phyloP scores from a whole-genome alignment of 805 yeast species.

The Blastobotrys robertii region DNA sequence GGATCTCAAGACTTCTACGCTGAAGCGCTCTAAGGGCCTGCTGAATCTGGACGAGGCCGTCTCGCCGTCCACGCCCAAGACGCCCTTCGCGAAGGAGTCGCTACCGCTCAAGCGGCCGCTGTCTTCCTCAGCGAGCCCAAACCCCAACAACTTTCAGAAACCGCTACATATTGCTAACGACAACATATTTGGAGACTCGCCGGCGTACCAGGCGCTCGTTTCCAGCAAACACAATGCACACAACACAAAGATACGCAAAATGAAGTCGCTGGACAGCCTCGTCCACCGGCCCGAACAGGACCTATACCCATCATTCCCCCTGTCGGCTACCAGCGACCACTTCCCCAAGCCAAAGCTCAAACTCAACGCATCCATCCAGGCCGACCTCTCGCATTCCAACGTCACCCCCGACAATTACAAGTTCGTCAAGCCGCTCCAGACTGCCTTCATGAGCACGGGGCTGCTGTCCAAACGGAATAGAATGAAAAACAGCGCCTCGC shows the following conservation, averaged over 20 bases:
- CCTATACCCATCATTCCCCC: conserved; percentile 2
- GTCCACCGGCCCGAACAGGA: background rate
- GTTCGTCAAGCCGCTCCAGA: conserved; percentile 73
- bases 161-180: background rate
- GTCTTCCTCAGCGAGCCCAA: background rate
- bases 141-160: background rate
- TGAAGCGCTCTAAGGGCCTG: conserved; percentile 33
- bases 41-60: conserved; percentile 32
- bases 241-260: conserved; percentile 16
- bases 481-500: conserved; percentile 22
- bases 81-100: conserved; percentile 3
- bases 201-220: background rate
- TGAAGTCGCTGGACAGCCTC: conserved; percentile 17
- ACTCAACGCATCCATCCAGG: conserved; percentile 11
- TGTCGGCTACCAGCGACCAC: background rate
- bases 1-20: conserved; percentile 7
- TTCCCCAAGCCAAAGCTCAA: conserved; percentile 8
- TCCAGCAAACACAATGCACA: background rate
- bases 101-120: conserved; percentile 3
- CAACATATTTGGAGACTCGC: background rate
- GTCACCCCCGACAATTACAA: conserved; percentile 50
- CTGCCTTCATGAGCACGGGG: conserved; percentile 73
- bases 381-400: conserved; percentile 20
- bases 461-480: conserved; percentile 50
- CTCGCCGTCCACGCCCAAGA: conserved; percentile 14